A percentile compares a stretch with the other conserved stretches of the same genome.
phyloP scores from a whole-genome alignment of 2,329 filamentous ascomycete genomes.

The Aspergillus sp. region DNA sequence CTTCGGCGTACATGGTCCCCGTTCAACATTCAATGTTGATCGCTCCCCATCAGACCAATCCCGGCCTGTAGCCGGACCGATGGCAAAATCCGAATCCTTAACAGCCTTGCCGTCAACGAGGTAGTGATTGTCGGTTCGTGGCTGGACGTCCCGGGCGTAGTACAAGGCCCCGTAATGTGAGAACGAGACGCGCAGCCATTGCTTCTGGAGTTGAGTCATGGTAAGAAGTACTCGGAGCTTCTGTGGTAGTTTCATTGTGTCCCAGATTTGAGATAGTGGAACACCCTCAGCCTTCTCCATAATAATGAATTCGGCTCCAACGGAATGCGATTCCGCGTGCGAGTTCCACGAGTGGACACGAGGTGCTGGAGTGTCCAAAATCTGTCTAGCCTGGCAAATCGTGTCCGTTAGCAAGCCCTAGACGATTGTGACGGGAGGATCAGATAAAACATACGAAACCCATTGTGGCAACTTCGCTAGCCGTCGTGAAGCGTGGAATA shows the following conservation, averaged over 20 bases:
- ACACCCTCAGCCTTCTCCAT: constrained; percentile 25
- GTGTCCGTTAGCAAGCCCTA: constrained; percentile 13
- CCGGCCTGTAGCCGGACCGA: constrained; percentile 27
- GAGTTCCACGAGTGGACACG: constrained; percentile 23
- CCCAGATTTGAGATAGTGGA: constrained; percentile 26
- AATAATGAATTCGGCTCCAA: constrained; percentile 22
- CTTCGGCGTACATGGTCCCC: constrained; percentile 27
- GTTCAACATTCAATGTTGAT: constrained; percentile 24
- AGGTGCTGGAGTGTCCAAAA: constrained; percentile 22
- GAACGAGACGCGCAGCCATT: constrained; percentile 30
- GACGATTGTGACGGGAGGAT: neutral
- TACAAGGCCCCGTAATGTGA: constrained; percentile 31
- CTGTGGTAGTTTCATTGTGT: constrained; percentile 21
- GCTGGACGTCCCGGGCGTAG: constrained; percentile 23
- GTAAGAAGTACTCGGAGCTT: constrained; percentile 28
- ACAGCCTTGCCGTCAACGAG: constrained; percentile 22
- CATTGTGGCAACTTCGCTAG: constrained; percentile 40
- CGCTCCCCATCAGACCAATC: constrained; percentile 28
- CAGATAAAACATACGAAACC: constrained; percentile 18
- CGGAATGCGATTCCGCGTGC: constrained; percentile 17
- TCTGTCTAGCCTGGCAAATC: constrained; percentile 21
- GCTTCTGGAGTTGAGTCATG: constrained; percentile 25
- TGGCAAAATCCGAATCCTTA: constrained; percentile 22
- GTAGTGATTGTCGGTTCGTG: constrained; percentile 19
- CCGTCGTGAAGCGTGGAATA: constrained; percentile 28